Conservation (phyloP, 345 rosid genomes). For the Eucalyptus sideroxylon region DNA sequence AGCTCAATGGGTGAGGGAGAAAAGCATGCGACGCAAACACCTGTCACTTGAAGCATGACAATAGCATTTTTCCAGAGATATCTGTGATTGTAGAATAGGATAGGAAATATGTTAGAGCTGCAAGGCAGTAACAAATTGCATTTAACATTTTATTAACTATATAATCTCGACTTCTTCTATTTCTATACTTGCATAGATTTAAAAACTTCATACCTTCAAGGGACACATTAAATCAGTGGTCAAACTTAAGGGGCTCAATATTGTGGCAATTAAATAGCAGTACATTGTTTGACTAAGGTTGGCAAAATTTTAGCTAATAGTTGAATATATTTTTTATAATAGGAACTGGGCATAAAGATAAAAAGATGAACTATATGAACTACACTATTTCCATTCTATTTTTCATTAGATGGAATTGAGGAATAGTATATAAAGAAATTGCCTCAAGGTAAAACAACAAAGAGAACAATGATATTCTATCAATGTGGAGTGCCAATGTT, state of each 20-base stretch:
- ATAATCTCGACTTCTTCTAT: not conserved
- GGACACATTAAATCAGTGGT: slow-evolving; percentile 90
- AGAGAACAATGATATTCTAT: not conserved
- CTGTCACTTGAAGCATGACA: slow-evolving; percentile 36
- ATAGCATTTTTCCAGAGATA: slow-evolving; percentile 41
- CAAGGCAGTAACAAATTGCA: slow-evolving; percentile 28
- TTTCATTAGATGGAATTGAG: not conserved
- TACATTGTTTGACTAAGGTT: slow-evolving; percentile 46
- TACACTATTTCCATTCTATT: accelerated
- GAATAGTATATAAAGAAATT: not conserved
- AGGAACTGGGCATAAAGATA: not conserved
- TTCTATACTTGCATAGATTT: slow-evolving; percentile 15
- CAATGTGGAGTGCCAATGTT: not conserved
- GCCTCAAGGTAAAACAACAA: not conserved
- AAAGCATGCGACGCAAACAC: slow-evolving; percentile 59
- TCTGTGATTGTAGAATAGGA: slow-evolving; percentile 74
- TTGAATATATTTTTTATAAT: not conserved
- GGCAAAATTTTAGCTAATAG: not conserved
- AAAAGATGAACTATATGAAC: not conserved
- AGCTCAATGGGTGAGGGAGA: slow-evolving; percentile 76
- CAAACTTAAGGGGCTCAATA: slow-evolving; percentile 77
- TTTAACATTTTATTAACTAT: not conserved
- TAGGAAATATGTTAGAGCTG: slow-evolving; percentile 60
- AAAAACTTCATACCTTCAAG: slow-evolving; percentile 22
- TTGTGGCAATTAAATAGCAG: slow-evolving; percentile 65